Base-by-base conservation (phyloP, 257 asterid genomes). In the Euphrasia confusa region DNA sequence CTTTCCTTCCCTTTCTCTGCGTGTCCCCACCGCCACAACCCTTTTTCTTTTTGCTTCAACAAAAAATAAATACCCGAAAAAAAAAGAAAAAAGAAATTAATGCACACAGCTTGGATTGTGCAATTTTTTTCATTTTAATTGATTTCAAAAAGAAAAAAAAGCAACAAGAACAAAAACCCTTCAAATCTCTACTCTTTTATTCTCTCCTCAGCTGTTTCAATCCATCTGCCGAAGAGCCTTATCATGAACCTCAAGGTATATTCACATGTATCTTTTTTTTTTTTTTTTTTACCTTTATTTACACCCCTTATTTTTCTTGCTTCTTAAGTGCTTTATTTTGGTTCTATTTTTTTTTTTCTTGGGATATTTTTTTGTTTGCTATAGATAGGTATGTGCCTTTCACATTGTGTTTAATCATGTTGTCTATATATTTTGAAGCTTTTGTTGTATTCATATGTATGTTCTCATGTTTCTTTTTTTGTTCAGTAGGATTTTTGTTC, bases 201-300 rank as follows among this genome's bases (percentile, higher is more conserved):
- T 44, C 13, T 44, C 49, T 10, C 49, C 49, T 10, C 49, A 18
- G 63, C 71, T 66, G 72, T 57, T 71, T 67, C 76, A 64, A 61
- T 70, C 73, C 47, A 59, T 48, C 70, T 57, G 61, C 65, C 5
- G 28, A 68, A 70, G 79, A 80, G 73, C 81, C 83, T 81, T 79
- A 74, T 73, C 82, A 68, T 71, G 82, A 71, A 80, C 82, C 75
- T 70, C 70, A 11, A 75, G 87, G 89, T 82, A 85, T 78, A 83
- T 83, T 83, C 82, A 68, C 52, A 40, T 28, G 27, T 52, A 15
- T 65, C 58, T 26, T 66, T 63, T 62, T 67, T 47, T 58, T 37
- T 50, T 14, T 21, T 63, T 53, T 58, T 40, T 32, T 17, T 40
- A 42, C 61, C 70, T 67, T 68, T 61, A 69, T 71, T 66, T 74